phyloP scores from a whole-genome alignment of 495 filamentous ascomycete genomes.

The Podospora tetraspora region DNA sequence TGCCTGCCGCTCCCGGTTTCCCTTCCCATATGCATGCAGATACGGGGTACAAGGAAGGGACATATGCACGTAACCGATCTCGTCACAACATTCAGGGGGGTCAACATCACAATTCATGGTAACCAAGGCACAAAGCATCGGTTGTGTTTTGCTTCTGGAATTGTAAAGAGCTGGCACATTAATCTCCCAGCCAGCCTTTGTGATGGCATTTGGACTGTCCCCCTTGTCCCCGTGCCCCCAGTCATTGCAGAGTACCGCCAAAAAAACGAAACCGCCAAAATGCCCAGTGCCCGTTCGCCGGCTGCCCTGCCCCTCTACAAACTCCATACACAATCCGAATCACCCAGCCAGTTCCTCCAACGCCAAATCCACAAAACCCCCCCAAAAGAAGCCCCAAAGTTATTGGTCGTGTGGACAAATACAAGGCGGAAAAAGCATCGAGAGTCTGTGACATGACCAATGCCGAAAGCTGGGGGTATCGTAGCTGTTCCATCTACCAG shows the following conservation, averaged over 20 bases:
- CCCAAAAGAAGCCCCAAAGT: not conserved
- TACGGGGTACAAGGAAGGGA: not conserved
- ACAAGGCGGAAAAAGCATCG: not conserved
- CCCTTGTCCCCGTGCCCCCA: not conserved
- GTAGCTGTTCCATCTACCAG: not conserved
- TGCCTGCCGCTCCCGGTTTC: not conserved
- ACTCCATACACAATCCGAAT: not conserved
- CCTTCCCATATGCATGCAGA: not conserved
- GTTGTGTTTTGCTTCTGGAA: not conserved
- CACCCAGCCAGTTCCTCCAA: not conserved
- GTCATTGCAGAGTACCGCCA: not conserved
- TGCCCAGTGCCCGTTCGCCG: not conserved
- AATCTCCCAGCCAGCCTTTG: not conserved
- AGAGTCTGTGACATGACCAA: not conserved
- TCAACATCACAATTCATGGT: not conserved
- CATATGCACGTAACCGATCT: not conserved
- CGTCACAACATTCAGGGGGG: not conserved
- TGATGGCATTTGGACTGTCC: not conserved
- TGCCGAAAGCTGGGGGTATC: not conserved
- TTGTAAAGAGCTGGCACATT: not conserved
- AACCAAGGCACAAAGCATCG: not conserved
- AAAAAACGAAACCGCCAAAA: not conserved
- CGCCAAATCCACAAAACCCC: not conserved
- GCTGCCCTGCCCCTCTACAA: not conserved
- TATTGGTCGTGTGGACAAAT: not conserved